Evolutionary conservation across 495 filamentous ascomycete genomes (phyloP), one percentile per base, ranked within the genome.

Genomic region (Clohesyomyces aquaticus): DNA sequence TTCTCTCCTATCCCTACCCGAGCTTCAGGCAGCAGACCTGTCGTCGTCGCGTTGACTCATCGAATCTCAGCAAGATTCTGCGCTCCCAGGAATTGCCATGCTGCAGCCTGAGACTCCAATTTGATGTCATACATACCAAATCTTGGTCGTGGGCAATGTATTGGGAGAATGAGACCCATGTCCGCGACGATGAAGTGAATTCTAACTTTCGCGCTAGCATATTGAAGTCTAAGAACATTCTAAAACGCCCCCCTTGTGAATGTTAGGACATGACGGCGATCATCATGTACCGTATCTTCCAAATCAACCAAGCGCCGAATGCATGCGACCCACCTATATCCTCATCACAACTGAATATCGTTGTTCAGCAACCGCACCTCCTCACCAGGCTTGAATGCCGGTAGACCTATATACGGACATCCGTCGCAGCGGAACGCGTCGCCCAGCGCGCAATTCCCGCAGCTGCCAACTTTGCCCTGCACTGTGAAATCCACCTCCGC

Each of bases 351-450:
- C 79, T 98, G 95, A 14, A 90, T 86, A 63, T 89, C 85, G 70
- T 96, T 88, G 72, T 95, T 93, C 65, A 94, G 61, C 27, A 98
- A 79, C 73, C 85, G 80, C 35, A 98, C 91, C 77, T 97, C 91
- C 80, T 98, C 92, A 2, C 94, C 95, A 3, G 90, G 91, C 82
- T 96, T 96, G 78, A 98, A 98, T 6, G 94, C 87, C 1, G 95
- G 94, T 55, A 98, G 79, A 9, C 94, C 95, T 64, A 95, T 85
- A 76, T 96, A 98, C 0, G 93, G 93, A 73, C 94, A 97, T 1
- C 90, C 89, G 59, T 82, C 81, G 69, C 87, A 92, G 49, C 89
- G 77, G 75, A 93, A 93, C 4, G 91, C 91, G 77, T 98, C 94
- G 23, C 94, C 94, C 11, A 98, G 79, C 27, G 91, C 88, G 73